A percentile compares a stretch with the other conserved stretches of the same genome.
These are phyloP conservation scores for Hericium coralloides DNA, from an alignment of 768 basidiomycete genomes.

Conservation along the genomic window DNA sequence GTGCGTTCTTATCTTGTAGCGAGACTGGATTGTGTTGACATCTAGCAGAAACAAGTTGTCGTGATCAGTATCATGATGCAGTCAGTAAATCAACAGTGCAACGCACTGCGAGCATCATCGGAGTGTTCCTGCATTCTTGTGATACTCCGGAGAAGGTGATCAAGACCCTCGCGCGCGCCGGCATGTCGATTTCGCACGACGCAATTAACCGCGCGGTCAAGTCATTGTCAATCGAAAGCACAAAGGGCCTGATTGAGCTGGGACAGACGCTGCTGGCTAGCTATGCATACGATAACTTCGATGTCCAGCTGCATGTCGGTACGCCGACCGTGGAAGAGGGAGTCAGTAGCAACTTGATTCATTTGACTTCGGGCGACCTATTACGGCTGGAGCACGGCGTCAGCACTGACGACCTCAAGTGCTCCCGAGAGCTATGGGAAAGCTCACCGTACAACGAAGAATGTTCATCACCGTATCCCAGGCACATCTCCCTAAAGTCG, in stretches of 20 bases:
- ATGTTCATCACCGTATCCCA: too few relatives aligned
- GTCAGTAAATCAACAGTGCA: constrained; percentile 17
- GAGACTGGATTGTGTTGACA: too few relatives aligned
- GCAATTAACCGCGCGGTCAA: neutral
- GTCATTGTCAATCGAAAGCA: neutral
- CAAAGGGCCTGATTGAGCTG: neutral
- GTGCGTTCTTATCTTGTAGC: neutral
- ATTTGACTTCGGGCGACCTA: neutral
- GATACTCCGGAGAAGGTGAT: constrained; percentile 20
- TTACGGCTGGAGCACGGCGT: neutral
- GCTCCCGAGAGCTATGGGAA: neutral
- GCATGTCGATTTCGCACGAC: constrained; percentile 16
- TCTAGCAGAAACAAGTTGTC: constrained; percentile 17
- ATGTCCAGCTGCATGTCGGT: neutral
- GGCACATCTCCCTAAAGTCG: too few relatives aligned
- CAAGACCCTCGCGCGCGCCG: constrained; percentile 18
- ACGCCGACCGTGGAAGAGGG: neutral
- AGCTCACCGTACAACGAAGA: neutral
- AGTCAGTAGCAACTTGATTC: neutral
- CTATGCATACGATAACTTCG: neutral
- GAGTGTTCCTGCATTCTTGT: constrained; percentile 22
- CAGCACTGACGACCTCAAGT: neutral
- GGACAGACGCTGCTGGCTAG: neutral
- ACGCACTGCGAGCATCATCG: constrained; percentile 18
- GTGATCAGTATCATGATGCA: constrained; percentile 22